Base-by-base conservation (phyloP, 129 eudicot species). In the Escallonia herrerae region DNA sequence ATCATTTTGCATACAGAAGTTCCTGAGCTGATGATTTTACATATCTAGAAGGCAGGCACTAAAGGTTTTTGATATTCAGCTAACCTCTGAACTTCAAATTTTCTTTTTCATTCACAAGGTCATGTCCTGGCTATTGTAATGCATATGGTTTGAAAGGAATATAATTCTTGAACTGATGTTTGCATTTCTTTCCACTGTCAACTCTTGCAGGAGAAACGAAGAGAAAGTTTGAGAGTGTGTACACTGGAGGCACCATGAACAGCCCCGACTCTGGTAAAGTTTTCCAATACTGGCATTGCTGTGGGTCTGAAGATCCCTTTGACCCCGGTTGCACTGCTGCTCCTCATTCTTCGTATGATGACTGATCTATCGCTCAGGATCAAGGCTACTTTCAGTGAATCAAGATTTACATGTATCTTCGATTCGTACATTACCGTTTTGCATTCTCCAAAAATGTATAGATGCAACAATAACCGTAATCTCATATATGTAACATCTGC, bases 281-380 rank as follows among this genome's bases (percentile, higher is more conserved):
- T 56, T 74, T 76, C 40, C 87, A 89, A 37, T 94, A 94, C 57
- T 94, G 99, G 99, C 99, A 94, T 77, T 94, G 99, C 74, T 94
- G 99, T 74, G 99, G 93, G 9, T 94, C 99, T 59, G 99, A 94
- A 80, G 95, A 94, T 74, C 96, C 96, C n/a, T 89, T 94, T 67
- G 93, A 94, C 64, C 84, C 84, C 73, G 99, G 96, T 10, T 94
- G 99, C 79, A 89, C 95, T 14, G 87, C 96, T 39, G 74, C 96
- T 52, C 99, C 99, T 66, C 99, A 94, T 75, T 71, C 72, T 60
- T 93, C 99, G 13, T 89, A 93, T 64, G 99, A 93, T 52, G 99
- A 93, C 58, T 91, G 82, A 85, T 65, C 40, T 47, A 55, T 57
- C 39, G 9, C 39, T 69, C 60, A 41, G 9, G 66, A 61, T 49